Conservation (phyloP, 192 early-diverging fungal genomes). For the Umbelopsis ramanniana region DNA sequence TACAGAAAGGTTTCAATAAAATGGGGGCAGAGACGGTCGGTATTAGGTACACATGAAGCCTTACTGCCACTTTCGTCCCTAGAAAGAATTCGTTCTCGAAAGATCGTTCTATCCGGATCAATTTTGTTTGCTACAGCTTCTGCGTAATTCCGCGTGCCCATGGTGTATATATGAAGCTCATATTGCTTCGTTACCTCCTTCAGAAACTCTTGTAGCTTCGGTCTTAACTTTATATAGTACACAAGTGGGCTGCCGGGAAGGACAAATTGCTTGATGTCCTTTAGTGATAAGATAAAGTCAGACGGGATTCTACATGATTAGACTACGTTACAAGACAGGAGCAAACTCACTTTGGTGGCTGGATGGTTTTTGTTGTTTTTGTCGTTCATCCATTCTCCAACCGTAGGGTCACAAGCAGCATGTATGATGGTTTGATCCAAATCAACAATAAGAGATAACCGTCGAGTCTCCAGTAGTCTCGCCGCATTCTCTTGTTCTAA, state of each 20-base stretch:
- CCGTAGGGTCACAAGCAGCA: conserved; percentile 78
- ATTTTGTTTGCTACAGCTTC: conserved; percentile 83
- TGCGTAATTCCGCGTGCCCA: conserved; percentile 96
- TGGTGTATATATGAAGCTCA: conserved; percentile 99
- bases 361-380: conserved; percentile 58
- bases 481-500: conserved; percentile 71
- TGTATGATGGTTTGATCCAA: conserved; percentile 98
- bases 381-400: conserved; percentile 76
- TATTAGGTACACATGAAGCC: conserved; percentile 17
- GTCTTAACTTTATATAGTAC: conserved; percentile 89
- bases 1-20: background rate
- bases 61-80: conserved; percentile 90
- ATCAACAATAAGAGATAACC: conserved; percentile 92
- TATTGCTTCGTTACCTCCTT: conserved; percentile 67
- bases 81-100: conserved; percentile 89
- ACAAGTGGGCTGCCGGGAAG: conserved; percentile 68
- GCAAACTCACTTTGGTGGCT: conserved; percentile 45
- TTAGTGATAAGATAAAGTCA: background rate
- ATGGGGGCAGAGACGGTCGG: background rate
- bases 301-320: background rate
- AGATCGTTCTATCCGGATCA: conserved; percentile 80
- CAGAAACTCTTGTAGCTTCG: conserved; percentile 75
- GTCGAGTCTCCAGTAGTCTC: conserved; percentile 66
- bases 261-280: conserved; percentile 79
- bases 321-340: background rate